phyloP scores from a whole-genome alignment of 1,284 basidiomycete species.

The Cryptococcus jaspeensis region DNA sequence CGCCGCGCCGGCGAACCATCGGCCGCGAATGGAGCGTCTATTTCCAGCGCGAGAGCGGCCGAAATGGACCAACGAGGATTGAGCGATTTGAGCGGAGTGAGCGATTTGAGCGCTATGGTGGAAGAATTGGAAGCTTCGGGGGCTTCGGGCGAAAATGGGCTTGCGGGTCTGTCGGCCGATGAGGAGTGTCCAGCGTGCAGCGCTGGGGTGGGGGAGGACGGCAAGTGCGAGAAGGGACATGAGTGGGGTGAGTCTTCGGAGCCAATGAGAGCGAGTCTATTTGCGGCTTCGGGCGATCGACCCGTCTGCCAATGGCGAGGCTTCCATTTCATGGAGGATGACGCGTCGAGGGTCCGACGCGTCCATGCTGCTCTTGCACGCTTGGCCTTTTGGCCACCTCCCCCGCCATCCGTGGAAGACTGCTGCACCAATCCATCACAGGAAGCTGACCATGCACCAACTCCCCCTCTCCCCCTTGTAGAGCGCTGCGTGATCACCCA shows the following conservation, averaged over 20 bases:
- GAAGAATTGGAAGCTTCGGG: background rate
- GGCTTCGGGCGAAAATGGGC: constrained; percentile 6
- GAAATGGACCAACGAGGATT: background rate
- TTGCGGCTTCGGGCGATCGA: too few relatives aligned
- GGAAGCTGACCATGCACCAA: too few relatives aligned
- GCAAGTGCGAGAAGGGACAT: constrained; percentile 31
- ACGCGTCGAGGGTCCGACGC: too few relatives aligned
- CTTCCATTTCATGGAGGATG: too few relatives aligned
- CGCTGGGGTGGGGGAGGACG: background rate
- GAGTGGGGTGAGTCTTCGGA: constrained; percentile 39
- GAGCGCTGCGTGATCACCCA: constrained; percentile 41
- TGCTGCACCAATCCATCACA: too few relatives aligned
- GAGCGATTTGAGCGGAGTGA: background rate
- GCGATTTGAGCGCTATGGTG: background rate
- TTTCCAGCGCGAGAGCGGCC: background rate
- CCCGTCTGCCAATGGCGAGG: too few relatives aligned
- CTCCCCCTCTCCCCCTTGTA: constrained; percentile 2
- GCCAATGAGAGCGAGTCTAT: too few relatives aligned
- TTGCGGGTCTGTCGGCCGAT: constrained; percentile 6
- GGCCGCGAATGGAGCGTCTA: background rate
- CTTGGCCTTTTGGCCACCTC: too few relatives aligned
- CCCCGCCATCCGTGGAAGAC: too few relatives aligned
- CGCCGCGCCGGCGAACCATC: background rate
- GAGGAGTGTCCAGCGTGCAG: constrained; percentile 24
- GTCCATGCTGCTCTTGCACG: too few relatives aligned